Base-by-base conservation (phyloP, 192 early-diverging fungal species). In the Coemansia sp. region DNA sequence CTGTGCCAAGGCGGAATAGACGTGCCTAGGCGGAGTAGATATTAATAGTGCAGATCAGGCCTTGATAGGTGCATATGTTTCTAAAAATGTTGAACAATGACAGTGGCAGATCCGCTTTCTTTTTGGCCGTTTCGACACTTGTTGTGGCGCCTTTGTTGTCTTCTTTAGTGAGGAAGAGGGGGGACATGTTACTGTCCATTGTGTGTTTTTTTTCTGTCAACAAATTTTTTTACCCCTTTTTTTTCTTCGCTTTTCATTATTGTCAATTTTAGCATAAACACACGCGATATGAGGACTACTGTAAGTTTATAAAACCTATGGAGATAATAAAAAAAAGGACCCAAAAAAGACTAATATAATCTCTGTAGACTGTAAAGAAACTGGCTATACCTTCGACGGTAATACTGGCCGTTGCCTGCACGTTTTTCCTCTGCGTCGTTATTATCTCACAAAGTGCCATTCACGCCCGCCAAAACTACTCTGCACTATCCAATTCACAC, bases 381-480 rank as follows among this genome's bases (percentile, higher is more conserved):
- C 58, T 76, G 10, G 59, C 74, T 16, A n/a, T 76, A 0, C 74
- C 79, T 1, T 82, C 79, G 1, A 65, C 69, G 4, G 70, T 64
- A 0, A 64, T 72, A 4, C 45, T 82, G 1, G 56, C 20, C 0
- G 31, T 67, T 9, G 79, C 74, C 0, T 56, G 61, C 3, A 26
- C 73, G 16, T 82, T 76, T 42, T 56, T 82, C 34, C 40, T 28
- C 8, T 70, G 67, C 38, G 28, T 82, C 1, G 23, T 65, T 0
- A 26, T 76, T n/a, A 59, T 76, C 6, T 67, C 64, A 5, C 60
- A 55, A 20, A 59, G 57, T 31, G 56, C 56, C 26, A 55, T 55
- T 14, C 51, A 55, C 51, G 3, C 51, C 3, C 51, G 51, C 28
- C 51, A 55, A 16, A 16, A 16, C 5, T 33, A 55, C 24, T 55